Evolutionary conservation across 768 basidiomycete genomes (phyloP), one percentile per base, ranked within the genome.

Genomic region (Tricholoma flavovirens): DNA sequence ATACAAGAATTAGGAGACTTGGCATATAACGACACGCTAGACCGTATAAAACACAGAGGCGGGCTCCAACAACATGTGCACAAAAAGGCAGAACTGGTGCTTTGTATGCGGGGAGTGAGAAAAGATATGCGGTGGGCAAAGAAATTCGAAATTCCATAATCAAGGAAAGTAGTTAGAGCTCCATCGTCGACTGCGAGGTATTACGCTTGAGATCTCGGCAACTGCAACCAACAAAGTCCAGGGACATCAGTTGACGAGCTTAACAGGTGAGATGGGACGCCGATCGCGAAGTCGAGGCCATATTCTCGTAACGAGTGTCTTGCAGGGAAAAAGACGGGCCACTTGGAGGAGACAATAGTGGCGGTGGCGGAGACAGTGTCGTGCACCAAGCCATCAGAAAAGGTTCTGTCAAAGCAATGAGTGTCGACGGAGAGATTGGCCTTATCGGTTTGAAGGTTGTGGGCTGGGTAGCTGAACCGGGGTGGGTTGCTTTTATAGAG

Each of bases 351-450:
- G 12, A 33, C 14, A 54, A 17, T 24, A 22, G 21, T 21, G 7
- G 33, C n/a, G n/a, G 15, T 49, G 35, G 14, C 9, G 30, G 24
- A 35, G 56, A 58, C n/a, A 43, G 22, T 32, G 48, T 48, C 26
- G 58, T 46, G 59, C 68, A 72, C 75, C 75, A 75, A 11, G 66
- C 66, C 73, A 78, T 72, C 19, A 78, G 69, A 54, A 66, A 73
- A 3, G 75, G 75, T 43, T 78, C 77, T 1, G 75, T 75, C 60
- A 77, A 67, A 15, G 75, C 75, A 3, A 77, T 75, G 12, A 78
- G 60, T 4, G 75, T 76, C 30, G 72, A 68, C 0, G 75, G 70
- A 9, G 74, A 67, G 38, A 73, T 65, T 2, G 72, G 69, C 22
- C 71, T 65, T 32, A 64, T 60, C 4, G 59, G 56, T 49, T 56